Conservation (phyloP, 331 rosid genomes). For the Erythrophleum ivorense region DNA sequence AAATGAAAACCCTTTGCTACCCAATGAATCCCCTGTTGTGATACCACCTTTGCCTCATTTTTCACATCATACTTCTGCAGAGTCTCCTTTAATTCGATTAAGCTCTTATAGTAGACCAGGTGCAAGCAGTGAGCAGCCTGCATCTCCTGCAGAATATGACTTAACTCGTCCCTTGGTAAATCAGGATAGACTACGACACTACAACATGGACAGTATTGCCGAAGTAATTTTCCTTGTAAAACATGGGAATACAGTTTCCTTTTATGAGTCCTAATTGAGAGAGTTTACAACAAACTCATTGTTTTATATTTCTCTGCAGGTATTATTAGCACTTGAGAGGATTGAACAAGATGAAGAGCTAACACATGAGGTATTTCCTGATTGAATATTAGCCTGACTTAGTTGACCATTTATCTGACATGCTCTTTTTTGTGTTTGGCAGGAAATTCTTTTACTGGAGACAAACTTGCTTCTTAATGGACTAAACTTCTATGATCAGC, state of each 20-base stretch:
- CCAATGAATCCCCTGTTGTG: conserved; percentile 42
- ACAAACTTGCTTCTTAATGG: conserved; percentile 62
- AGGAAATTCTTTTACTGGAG: conserved; percentile 85
- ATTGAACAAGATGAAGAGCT: conserved; percentile 80
- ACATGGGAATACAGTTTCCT: conserved; percentile 4
- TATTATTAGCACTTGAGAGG: conserved; percentile 78
- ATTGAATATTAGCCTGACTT: conserved; percentile 20
- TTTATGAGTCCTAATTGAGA: conserved; percentile 11
- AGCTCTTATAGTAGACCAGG: conserved; percentile 56
- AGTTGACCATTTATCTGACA: conserved; percentile 32
- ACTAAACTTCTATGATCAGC: conserved; percentile 69
- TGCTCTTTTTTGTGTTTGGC: conserved; percentile 46
- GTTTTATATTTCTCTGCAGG: conserved; percentile 52
- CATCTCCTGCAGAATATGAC: conserved; percentile 55
- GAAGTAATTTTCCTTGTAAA: conserved; percentile 58
- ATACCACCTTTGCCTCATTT: conserved; percentile 46
- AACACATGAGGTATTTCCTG: conserved; percentile 65
- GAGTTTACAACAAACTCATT: not conserved
- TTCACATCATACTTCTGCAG: conserved; percentile 46
- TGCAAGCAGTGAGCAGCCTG: conserved; percentile 48
- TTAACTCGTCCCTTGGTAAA: conserved; percentile 48
- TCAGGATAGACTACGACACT: conserved; percentile 48
- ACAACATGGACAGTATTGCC: conserved; percentile 61
- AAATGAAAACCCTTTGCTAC: conserved; percentile 41
- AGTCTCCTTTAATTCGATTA: conserved; percentile 45